Percentiles rank a stretch among this genome's conserved stretches.
phyloP scores from a whole-genome alignment of 371 early-diverging fungal species.

The Gilbertella persicaria region DNA sequence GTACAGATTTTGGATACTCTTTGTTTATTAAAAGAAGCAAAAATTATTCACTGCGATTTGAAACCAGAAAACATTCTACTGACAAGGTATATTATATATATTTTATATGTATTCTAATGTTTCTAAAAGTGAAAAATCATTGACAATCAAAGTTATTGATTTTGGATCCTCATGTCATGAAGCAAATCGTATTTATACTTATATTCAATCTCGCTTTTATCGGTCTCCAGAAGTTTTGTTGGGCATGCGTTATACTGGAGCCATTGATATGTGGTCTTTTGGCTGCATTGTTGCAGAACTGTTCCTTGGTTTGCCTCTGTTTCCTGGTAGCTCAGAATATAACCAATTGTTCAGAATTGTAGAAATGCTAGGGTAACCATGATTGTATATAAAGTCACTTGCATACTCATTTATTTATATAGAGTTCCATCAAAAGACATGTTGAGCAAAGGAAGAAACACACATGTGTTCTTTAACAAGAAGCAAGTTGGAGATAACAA shows the following conservation, averaged over 20 bases:
- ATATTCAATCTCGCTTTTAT: constrained; percentile 98
- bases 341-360: constrained; percentile 91
- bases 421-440: constrained; percentile 40
- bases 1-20: constrained; percentile 90
- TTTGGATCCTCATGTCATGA: constrained; percentile 97
- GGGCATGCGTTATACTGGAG: constrained; percentile 89
- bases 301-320: constrained; percentile 89
- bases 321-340: constrained; percentile 95
- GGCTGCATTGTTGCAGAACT: constrained; percentile 99
- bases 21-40: constrained; percentile 77
- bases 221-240: constrained; percentile 97
- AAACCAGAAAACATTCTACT: constrained; percentile 98
- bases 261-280: constrained; percentile 99
- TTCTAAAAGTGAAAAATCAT: constrained; percentile 64
- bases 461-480: constrained; percentile 31
- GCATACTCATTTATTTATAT: not conserved
- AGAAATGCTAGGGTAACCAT: constrained; percentile 79
- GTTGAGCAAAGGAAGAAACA: constrained; percentile 38
- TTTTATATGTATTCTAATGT: not conserved
- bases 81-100: constrained; percentile 58
- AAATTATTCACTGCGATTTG: constrained; percentile 97
- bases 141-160: constrained; percentile 97
- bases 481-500: constrained; percentile 35
- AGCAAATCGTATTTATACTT: constrained; percentile 89
- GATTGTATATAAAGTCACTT: not conserved